Evolutionary conservation across 2,329 filamentous ascomycete species (phyloP).

Genomic region (Ophiostoma australiae): DNA sequence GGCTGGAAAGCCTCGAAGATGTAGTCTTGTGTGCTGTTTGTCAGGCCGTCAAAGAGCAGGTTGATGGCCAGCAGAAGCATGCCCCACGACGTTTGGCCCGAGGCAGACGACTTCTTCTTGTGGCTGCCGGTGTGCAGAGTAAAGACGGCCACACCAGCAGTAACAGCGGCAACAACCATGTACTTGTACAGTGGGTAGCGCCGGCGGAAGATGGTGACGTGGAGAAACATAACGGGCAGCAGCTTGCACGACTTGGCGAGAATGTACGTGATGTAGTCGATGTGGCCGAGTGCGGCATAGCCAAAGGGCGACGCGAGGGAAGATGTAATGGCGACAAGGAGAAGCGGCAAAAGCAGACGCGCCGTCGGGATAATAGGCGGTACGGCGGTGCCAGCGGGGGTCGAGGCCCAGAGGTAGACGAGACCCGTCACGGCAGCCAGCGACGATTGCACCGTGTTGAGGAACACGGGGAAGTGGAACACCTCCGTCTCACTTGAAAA

Average conservation of each 20-base stretch:
- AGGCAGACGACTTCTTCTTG: conserved; percentile 39
- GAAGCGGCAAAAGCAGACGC: conserved; percentile 69
- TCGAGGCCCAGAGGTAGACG: conserved; percentile 69
- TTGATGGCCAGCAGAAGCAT: conserved; percentile 81
- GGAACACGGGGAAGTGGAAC: conserved; percentile 90
- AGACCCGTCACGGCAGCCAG: conserved; percentile 81
- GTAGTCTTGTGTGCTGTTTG: conserved; percentile 94
- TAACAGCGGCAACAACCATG: conserved; percentile 84
- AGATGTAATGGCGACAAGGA: conserved; percentile 80
- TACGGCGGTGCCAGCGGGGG: conserved; percentile 45
- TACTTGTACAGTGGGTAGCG: conserved; percentile 96
- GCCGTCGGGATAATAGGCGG: conserved; percentile 71
- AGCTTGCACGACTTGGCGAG: conserved; percentile 98
- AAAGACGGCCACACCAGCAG: conserved; percentile 87
- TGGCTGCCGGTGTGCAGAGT: conserved; percentile 70
- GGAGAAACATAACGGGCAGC: conserved; percentile 95
- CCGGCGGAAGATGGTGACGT: conserved; percentile 84
- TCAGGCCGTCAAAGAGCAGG: conserved; percentile 89
- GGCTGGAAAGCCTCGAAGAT: conserved; percentile 76
- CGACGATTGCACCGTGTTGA: conserved; percentile 91
- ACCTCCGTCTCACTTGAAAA: conserved; percentile 53
- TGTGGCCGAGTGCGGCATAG: conserved; percentile 84
- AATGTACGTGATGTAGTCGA: conserved; percentile 97
- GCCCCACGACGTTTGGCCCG: conserved; percentile 67
- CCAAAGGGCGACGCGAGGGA: conserved; percentile 93